Conservation (phyloP, 352 stramenopile species). For the Phytophthora vignae region DNA sequence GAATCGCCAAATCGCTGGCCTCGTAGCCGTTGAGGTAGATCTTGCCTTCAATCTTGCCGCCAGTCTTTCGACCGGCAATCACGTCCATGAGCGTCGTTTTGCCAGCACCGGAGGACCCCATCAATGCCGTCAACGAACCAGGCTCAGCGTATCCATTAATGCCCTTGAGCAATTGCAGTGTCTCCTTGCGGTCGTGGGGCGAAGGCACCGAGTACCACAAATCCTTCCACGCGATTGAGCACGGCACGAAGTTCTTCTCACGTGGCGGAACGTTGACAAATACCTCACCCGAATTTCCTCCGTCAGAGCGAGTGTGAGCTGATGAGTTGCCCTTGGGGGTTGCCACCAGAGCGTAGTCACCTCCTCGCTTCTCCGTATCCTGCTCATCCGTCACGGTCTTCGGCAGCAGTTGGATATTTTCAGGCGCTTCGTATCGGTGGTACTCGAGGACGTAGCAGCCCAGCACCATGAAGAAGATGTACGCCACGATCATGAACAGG, state of each 20-base stretch:
- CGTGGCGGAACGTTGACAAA: slow-evolving; percentile 12
- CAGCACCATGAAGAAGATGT: slow-evolving; percentile 41
- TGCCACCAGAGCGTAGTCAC: slow-evolving; percentile 5
- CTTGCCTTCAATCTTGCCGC: slow-evolving; percentile 64
- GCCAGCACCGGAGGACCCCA: slow-evolving; percentile 71
- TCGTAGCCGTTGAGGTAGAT: slow-evolving; percentile 49
- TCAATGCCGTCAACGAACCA: slow-evolving; percentile 85
- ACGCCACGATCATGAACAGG: slow-evolving; percentile 36
- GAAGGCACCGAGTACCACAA: slow-evolving; percentile 45
- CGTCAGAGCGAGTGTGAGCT: slow-evolving; percentile 7
- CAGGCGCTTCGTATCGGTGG: slow-evolving; percentile 37
- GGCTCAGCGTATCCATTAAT: slow-evolving; percentile 73
- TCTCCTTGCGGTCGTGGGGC: slow-evolving; percentile 36
- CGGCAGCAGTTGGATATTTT: slow-evolving; percentile 20
- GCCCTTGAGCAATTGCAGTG: slow-evolving; percentile 64
- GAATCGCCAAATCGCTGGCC: slow-evolving; percentile 35
- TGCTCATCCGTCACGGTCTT: slow-evolving; percentile 5
- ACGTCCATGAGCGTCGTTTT: slow-evolving; percentile 60
- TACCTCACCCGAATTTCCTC: not conserved
- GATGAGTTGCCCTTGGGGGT: slow-evolving; percentile 22
- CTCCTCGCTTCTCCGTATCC: slow-evolving; percentile 20
- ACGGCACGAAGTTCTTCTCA: slow-evolving; percentile 35
- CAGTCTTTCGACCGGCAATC: slow-evolving; percentile 87
- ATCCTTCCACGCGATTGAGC: slow-evolving; percentile 42
- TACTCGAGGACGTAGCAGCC: slow-evolving; percentile 43